Conservation (phyloP, 176 grass and related monocot species). For the Calamus simplicifolius region DNA sequence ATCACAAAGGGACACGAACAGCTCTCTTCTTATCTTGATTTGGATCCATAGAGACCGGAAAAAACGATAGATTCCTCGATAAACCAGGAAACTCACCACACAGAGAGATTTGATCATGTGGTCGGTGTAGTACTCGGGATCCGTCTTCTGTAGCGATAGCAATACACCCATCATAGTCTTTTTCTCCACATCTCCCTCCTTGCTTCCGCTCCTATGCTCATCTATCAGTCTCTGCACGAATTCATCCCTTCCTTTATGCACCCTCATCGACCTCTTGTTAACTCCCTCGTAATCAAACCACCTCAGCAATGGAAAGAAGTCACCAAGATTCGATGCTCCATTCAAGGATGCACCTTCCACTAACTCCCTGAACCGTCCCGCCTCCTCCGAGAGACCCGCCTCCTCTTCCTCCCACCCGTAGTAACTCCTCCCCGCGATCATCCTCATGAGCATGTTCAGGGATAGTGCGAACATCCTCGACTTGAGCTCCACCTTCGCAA, state of each 20-base stretch:
- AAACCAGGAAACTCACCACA: conserved; percentile 13
- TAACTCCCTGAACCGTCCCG: conserved; percentile 27
- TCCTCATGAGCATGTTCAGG: conserved; percentile 23
- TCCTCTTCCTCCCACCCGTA: background rate
- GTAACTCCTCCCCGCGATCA: conserved; percentile 28
- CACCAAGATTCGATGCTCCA: conserved; percentile 31
- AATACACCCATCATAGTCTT: conserved; percentile 38
- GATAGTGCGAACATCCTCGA: conserved; percentile 11
- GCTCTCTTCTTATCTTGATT: too few species aligned
- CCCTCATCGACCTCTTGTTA: background rate
- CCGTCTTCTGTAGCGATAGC: conserved; percentile 26
- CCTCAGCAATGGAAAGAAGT: conserved; percentile 45
- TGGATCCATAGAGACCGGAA: too few species aligned
- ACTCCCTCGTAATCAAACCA: conserved; percentile 24
- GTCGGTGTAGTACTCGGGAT: conserved; percentile 46
- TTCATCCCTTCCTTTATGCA: conserved; percentile 28
- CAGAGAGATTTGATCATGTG: conserved; percentile 41
- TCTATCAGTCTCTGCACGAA: conserved; percentile 23
- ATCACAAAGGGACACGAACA: too few species aligned
- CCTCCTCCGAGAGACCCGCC: background rate
- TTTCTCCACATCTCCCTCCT: background rate
- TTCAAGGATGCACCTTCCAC: conserved; percentile 22
- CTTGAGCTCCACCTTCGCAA: conserved; percentile 20
- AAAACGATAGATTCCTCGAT: background rate
- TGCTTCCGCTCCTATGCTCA: background rate